Conservation (phyloP, 495 filamentous ascomycete genomes). For the Astrocystis sublimbata region DNA sequence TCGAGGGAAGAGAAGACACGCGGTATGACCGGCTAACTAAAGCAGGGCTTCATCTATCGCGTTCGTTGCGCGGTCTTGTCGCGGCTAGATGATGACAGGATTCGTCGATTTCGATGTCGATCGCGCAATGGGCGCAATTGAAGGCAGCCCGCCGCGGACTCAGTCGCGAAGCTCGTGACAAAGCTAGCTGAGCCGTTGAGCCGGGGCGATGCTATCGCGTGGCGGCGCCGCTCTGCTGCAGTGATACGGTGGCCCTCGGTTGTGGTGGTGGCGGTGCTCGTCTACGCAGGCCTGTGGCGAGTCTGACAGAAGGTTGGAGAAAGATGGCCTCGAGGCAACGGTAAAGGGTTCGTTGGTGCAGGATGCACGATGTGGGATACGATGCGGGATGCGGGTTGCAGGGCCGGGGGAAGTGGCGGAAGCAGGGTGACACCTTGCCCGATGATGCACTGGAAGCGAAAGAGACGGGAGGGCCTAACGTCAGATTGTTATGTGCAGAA, state of each 20-base stretch:
- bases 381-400: too few relatives aligned
- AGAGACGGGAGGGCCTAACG: too few relatives aligned
- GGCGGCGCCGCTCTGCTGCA: slow-evolving; percentile 5
- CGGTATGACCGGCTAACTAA: slow-evolving; percentile 7
- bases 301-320: too few relatives aligned
- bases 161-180: background rate
- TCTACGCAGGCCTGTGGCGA: background rate
- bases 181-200: background rate
- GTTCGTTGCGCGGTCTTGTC: background rate
- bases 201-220: slow-evolving; percentile 7
- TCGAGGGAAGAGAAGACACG: background rate
- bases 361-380: background rate
- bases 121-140: slow-evolving; percentile 1
- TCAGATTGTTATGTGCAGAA: too few relatives aligned
- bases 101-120: background rate
- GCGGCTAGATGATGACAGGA: background rate
- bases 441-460: too few relatives aligned
- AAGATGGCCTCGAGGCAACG: background rate
- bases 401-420: too few relatives aligned
- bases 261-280: background rate
- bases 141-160: background rate
- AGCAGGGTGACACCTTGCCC: too few relatives aligned
- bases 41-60: slow-evolving; percentile 3
- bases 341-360: slow-evolving; percentile 9
- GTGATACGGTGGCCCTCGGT: background rate